phyloP scores from a whole-genome alignment of 768 basidiomycete genomes.

The Russula compacta region DNA sequence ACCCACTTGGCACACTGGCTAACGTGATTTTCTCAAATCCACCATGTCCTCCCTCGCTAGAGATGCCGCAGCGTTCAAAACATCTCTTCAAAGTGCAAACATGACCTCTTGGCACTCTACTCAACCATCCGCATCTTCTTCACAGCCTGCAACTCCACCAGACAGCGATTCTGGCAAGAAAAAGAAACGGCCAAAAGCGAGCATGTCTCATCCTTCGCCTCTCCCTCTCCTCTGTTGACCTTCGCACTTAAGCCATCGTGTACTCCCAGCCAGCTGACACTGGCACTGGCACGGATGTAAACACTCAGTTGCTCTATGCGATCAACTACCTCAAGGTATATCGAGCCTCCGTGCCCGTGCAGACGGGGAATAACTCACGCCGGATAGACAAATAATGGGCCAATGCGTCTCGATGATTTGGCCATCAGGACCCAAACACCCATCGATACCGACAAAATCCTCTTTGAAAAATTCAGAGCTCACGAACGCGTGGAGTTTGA shows the following conservation, averaged over 20 bases:
- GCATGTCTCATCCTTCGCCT: slow-evolving; percentile 33
- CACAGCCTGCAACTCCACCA: slow-evolving; percentile 33
- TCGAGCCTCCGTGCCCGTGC: not conserved
- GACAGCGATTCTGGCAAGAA: slow-evolving; percentile 30
- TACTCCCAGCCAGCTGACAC: slow-evolving; percentile 87
- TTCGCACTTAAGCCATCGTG: slow-evolving; percentile 46
- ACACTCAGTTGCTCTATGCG: slow-evolving; percentile 81
- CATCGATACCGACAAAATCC: slow-evolving; percentile 55
- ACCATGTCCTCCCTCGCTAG: slow-evolving; percentile 60
- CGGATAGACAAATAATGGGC: slow-evolving; percentile 55
- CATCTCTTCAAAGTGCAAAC: slow-evolving; percentile 52
- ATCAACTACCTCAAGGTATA: slow-evolving; percentile 72
- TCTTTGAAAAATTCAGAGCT: slow-evolving; percentile 72
- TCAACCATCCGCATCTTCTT: slow-evolving; percentile 24
- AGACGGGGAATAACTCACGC: not conserved
- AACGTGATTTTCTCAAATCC: not conserved
- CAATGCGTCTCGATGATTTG: slow-evolving; percentile 82
- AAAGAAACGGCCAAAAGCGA: slow-evolving; percentile 52
- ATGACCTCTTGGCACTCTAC: slow-evolving; percentile 67
- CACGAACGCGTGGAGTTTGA: slow-evolving; percentile 78
- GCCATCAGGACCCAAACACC: slow-evolving; percentile 75
- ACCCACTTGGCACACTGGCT: not conserved
- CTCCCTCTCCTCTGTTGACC: slow-evolving; percentile 16
- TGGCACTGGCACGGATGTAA: slow-evolving; percentile 69
- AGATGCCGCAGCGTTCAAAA: slow-evolving; percentile 66